Evolutionary conservation across 805 yeast genomes (phyloP).

Genomic region (Clavispora phyllophila): DNA sequence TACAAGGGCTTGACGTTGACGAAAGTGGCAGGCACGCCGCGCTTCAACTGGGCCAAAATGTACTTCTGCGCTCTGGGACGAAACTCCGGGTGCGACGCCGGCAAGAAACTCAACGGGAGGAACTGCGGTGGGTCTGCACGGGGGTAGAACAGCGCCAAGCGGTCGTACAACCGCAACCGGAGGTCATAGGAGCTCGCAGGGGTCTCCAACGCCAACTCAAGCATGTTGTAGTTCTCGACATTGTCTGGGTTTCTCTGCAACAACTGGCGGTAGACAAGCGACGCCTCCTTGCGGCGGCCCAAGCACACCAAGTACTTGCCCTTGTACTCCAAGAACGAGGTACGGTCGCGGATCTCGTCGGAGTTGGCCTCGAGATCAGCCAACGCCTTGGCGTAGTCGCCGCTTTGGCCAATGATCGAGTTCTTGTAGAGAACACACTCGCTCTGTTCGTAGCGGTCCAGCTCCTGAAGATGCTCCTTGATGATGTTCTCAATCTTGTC

Average conservation of each 20-base stretch:
- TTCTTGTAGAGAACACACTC: constrained; percentile 76
- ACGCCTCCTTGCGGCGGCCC: constrained; percentile 59
- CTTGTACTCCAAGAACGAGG: constrained; percentile 57
- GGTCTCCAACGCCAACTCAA: constrained; percentile 64
- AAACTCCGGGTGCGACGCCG: constrained; percentile 47
- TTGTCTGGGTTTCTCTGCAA: constrained; percentile 85
- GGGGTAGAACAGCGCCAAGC: constrained; percentile 68
- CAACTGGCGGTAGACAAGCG: constrained; percentile 59
- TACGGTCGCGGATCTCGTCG: constrained; percentile 48
- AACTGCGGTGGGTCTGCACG: constrained; percentile 74
- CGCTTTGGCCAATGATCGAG: constrained; percentile 56
- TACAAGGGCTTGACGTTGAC: constrained; percentile 80
- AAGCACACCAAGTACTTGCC: constrained; percentile 60
- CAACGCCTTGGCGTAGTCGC: constrained; percentile 62
- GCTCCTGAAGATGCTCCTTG: constrained; percentile 59
- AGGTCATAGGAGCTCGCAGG: constrained; percentile 39
- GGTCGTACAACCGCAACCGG: constrained; percentile 59
- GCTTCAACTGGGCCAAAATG: constrained; percentile 54
- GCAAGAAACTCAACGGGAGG: constrained; percentile 71
- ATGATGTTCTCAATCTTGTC: constrained; percentile 71
- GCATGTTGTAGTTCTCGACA: constrained; percentile 52
- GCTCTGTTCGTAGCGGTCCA: constrained; percentile 71
- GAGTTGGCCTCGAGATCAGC: constrained; percentile 50
- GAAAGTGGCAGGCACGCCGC: constrained; percentile 90
- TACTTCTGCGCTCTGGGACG: constrained; percentile 46